Evolutionary conservation across 352 stramenopile genomes (phyloP).

Genomic region (Phytophthora ramorum): DNA sequence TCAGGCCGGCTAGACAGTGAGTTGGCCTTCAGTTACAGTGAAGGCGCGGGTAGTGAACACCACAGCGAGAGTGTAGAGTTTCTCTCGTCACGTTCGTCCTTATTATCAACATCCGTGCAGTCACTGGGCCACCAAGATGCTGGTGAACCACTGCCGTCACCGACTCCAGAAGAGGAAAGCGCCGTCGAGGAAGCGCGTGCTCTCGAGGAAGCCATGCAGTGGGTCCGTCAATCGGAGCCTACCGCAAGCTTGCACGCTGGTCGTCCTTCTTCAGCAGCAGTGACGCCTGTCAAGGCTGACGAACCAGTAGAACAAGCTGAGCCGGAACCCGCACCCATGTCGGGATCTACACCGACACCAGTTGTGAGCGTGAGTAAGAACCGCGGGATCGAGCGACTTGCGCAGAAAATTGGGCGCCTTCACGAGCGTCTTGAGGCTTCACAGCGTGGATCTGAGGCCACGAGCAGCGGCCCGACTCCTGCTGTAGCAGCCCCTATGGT

Average conservation of each 20-base stretch:
- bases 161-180: conserved; percentile 25
- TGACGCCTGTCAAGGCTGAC: not conserved
- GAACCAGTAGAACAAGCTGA: conserved; percentile 15
- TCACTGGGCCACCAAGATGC: conserved; percentile 45
- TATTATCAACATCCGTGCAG: conserved; percentile 33
- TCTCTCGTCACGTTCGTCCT: conserved; percentile 37
- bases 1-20: conserved; percentile 30
- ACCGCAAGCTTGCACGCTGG: conserved; percentile 11
- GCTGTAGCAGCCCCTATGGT: conserved; percentile 4
- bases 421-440: conserved; percentile 53
- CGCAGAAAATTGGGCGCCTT: conserved; percentile 56
- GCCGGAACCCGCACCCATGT: conserved; percentile 1
- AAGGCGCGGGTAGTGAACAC: conserved; percentile 28
- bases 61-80: conserved; percentile 32
- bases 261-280: not conserved
- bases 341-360: conserved; percentile 13
- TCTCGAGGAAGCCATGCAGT: conserved; percentile 49
- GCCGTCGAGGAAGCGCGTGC: conserved; percentile 30
- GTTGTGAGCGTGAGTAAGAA: conserved; percentile 45
- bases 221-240: conserved; percentile 40
- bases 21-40: conserved; percentile 34
- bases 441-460: conserved; percentile 27
- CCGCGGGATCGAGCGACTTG: conserved; percentile 51
- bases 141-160: conserved; percentile 31
- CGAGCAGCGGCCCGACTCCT: conserved; percentile 4